Evolutionary conservation across 495 filamentous ascomycete genomes (phyloP).

Genomic region (Saxispiralis lemnorum): DNA sequence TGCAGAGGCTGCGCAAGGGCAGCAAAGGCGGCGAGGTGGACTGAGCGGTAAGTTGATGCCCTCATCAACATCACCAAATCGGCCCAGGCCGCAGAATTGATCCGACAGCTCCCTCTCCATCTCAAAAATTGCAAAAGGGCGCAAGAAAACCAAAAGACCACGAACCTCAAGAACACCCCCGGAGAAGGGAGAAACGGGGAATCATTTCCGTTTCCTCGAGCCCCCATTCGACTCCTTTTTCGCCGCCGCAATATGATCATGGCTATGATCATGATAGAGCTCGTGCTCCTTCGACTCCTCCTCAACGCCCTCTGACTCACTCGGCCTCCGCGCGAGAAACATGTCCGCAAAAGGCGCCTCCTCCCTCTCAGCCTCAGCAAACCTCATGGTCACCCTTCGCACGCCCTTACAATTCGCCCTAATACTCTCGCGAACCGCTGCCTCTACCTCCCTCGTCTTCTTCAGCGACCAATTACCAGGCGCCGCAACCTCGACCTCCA

Average conservation of each 20-base stretch:
- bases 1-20: too few relatives aligned
- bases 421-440: conserved; percentile 46
- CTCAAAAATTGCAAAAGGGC: too few relatives aligned
- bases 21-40: too few relatives aligned
- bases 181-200: neutral
- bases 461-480: conserved; percentile 54
- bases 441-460: conserved; percentile 50
- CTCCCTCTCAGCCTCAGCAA: conserved; percentile 39
- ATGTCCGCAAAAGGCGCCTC: conserved; percentile 47
- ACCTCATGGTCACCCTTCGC: conserved; percentile 61
- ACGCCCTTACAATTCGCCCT: conserved; percentile 65
- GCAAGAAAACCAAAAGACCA: too few relatives aligned
- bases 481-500: conserved; percentile 71
- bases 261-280: conserved; percentile 23
- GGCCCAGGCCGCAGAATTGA: too few relatives aligned
- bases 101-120: too few relatives aligned
- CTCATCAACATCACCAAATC: too few relatives aligned
- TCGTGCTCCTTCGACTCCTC: conserved; percentile 39
- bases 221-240: neutral
- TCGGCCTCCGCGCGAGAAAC: conserved; percentile 54
- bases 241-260: conserved; percentile 15
- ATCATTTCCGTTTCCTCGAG: conserved; percentile 2
- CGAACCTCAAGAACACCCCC: neutral
- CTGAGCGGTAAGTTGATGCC: too few relatives aligned
- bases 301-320: conserved; percentile 46